phyloP scores from a whole-genome alignment of 371 early-diverging fungal genomes.

The Nematocida sp. region DNA sequence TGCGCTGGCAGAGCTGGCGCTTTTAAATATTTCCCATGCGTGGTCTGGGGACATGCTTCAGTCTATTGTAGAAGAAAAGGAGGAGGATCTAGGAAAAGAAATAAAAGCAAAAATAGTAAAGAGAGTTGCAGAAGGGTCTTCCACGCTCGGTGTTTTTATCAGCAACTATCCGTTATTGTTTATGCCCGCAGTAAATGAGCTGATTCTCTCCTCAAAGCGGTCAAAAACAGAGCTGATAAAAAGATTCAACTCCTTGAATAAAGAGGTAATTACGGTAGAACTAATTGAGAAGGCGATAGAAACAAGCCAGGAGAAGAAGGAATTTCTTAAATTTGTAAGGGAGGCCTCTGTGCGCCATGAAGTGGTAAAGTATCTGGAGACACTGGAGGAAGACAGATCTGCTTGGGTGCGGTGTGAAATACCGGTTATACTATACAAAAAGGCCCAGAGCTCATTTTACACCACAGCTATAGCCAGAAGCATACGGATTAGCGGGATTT shows the following conservation, averaged over 20 bases:
- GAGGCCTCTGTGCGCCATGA: slow-evolving; percentile 32
- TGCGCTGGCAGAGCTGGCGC: slow-evolving; percentile 12
- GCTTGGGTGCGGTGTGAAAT: slow-evolving; percentile 28
- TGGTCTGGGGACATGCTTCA: slow-evolving; percentile 31
- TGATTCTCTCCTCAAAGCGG: background rate
- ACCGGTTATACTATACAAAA: slow-evolving; percentile 15
- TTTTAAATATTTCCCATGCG: slow-evolving; percentile 27
- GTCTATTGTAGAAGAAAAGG: slow-evolving; percentile 56
- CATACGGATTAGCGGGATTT: slow-evolving; percentile 17
- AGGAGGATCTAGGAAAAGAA: slow-evolving; percentile 50
- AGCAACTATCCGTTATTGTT: slow-evolving; percentile 33
- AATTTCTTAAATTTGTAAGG: slow-evolving; percentile 32
- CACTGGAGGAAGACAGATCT: slow-evolving; percentile 46
- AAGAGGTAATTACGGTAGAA: slow-evolving; percentile 26
- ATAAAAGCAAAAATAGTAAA: slow-evolving; percentile 39
- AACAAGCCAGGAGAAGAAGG: slow-evolving; percentile 25
- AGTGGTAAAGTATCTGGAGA: slow-evolving; percentile 9
- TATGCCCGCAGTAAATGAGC: slow-evolving; percentile 17
- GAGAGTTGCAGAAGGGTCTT: slow-evolving; percentile 30
- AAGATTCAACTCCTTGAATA: slow-evolving; percentile 36
- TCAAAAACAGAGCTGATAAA: slow-evolving; percentile 7
- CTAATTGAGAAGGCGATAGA: background rate
- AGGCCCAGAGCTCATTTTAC: slow-evolving; percentile 37
- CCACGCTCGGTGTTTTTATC: slow-evolving; percentile 3
- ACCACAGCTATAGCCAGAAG: slow-evolving; percentile 17